phyloP scores from a whole-genome alignment of 345 rosid genomes.

The Camelina sativa region DNA sequence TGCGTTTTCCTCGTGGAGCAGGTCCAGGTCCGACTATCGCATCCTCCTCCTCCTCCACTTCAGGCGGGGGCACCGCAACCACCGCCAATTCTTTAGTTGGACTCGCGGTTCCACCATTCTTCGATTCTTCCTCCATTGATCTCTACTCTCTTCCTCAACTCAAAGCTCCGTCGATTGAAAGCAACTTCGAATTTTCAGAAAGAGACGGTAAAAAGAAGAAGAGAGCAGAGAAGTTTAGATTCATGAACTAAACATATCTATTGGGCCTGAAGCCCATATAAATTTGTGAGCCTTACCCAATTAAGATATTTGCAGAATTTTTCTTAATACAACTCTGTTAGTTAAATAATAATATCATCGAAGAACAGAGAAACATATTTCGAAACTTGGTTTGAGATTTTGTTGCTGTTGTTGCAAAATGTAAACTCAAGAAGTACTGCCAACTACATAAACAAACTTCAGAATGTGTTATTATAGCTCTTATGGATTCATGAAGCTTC shows the following conservation, averaged over 20 bases:
- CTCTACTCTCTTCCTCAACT: slow-evolving; percentile 10
- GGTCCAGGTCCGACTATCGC: slow-evolving; percentile 76
- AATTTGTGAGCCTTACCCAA: neutral
- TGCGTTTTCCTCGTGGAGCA: slow-evolving; percentile 67
- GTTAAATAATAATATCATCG: no score
- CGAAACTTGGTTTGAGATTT: no score
- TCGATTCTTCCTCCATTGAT: slow-evolving; percentile 59
- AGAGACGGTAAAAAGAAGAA: neutral
- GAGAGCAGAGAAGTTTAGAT: neutral
- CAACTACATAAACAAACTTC: neutral
- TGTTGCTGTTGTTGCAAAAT: neutral
- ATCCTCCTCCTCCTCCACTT: slow-evolving; percentile 52
- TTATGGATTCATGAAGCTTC: neutral
- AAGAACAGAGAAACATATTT: no score
- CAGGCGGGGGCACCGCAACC: slow-evolving; percentile 30
- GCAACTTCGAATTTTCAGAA: slow-evolving; percentile 14
- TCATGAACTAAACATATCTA: neutral
- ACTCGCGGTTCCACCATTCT: slow-evolving; percentile 49
- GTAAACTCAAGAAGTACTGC: neutral
- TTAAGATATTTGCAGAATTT: neutral
- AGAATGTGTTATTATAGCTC: neutral
- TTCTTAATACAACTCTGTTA: no score
- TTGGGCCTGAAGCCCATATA: slow-evolving; percentile 17
- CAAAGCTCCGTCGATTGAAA: slow-evolving; percentile 5
- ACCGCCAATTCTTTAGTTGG: slow-evolving; percentile 30